These are phyloP conservation scores for Nemania abortiva DNA, from an alignment of 2,329 filamentous ascomycete species.

Conservation along the genomic window DNA sequence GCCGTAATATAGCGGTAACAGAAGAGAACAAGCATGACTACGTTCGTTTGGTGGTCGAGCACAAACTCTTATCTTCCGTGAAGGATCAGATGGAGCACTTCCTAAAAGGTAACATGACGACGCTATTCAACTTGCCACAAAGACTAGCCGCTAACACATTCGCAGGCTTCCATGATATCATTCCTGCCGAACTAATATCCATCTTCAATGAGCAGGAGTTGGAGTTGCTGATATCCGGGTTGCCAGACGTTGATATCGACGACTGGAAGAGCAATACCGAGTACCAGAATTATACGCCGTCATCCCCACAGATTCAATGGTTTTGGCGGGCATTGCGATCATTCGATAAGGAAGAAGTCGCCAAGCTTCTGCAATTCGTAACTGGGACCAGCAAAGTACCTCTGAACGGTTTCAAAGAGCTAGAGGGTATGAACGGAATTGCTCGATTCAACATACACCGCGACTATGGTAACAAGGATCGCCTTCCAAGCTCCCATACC, in stretches of 20 bases:
- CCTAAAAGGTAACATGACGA: slow-evolving; percentile 73
- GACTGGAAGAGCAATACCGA: slow-evolving; percentile 99
- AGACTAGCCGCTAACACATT: slow-evolving; percentile 50
- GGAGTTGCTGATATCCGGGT: slow-evolving; percentile 93
- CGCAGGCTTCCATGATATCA: slow-evolving; percentile 95
- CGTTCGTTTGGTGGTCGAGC: slow-evolving; percentile 92
- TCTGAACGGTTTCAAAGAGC: slow-evolving; percentile 97
- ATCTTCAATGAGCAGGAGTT: slow-evolving; percentile 99
- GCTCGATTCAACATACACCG: slow-evolving; percentile 99
- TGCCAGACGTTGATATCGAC: slow-evolving; percentile 97
- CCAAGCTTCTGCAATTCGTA: slow-evolving; percentile 96
- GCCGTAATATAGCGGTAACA: slow-evolving; percentile 91
- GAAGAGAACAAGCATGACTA: slow-evolving; percentile 99
- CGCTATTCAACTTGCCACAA: slow-evolving; percentile 4
- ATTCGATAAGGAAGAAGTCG: slow-evolving; percentile 98
- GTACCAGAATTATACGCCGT: slow-evolving; percentile 96
- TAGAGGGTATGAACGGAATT: slow-evolving; percentile 99
- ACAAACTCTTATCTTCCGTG: slow-evolving; percentile 90
- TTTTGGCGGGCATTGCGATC: slow-evolving; percentile 98
- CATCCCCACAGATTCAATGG: slow-evolving; percentile 98
- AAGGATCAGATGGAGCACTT: slow-evolving; percentile 95
- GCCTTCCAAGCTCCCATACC: slow-evolving; percentile 94
- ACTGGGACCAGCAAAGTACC: slow-evolving; percentile 98
- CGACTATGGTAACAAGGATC: slow-evolving; percentile 96
- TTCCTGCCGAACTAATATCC: slow-evolving; percentile 90